phyloP scores from a whole-genome alignment of 495 filamentous ascomycete species.

The Thermothielavioides terrestris region DNA sequence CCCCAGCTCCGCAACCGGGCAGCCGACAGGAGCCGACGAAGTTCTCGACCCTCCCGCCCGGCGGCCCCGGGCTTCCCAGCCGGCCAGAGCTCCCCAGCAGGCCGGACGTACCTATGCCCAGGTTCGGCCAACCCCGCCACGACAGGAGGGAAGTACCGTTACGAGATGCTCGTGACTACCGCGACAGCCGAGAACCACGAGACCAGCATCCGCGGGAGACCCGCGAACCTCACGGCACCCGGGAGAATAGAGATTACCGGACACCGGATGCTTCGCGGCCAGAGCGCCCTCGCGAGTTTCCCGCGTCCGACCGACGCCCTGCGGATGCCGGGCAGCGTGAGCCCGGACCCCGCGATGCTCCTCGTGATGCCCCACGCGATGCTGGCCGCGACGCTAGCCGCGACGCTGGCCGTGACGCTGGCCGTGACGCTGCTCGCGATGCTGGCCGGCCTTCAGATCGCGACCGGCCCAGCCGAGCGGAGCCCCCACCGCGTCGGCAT shows the following conservation, averaged over 20 bases:
- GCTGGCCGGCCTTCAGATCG: conserved; percentile 22
- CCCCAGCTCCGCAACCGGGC: conserved; percentile 8
- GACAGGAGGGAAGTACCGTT: conserved; percentile 23
- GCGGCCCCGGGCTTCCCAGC: conserved; percentile 27
- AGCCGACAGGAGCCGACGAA: conserved; percentile 26
- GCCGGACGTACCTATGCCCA: conserved; percentile 37
- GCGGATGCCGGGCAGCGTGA: conserved; percentile 22
- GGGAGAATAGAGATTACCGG: conserved; percentile 29
- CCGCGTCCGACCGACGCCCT: conserved; percentile 19
- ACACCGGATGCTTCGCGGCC: conserved; percentile 20
- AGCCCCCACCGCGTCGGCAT: conserved; percentile 26
- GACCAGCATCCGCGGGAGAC: conserved; percentile 28
- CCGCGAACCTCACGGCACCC: conserved; percentile 25
- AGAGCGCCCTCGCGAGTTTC: conserved; percentile 24
- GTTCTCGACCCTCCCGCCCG: conserved; percentile 28
- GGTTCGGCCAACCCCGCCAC: conserved; percentile 29
- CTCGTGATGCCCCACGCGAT: not conserved
- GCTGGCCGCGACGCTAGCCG: not conserved
- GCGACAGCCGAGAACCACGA: conserved; percentile 30
- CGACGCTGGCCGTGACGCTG: not conserved
- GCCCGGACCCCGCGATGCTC: conserved; percentile 14
- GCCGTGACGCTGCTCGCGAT: not conserved
- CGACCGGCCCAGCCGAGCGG: conserved; percentile 27
- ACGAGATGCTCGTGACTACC: conserved; percentile 23
- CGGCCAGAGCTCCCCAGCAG: conserved; percentile 35